phyloP scores from a whole-genome alignment of 192 early-diverging fungal species.

The Entomortierella beljakovae region DNA sequence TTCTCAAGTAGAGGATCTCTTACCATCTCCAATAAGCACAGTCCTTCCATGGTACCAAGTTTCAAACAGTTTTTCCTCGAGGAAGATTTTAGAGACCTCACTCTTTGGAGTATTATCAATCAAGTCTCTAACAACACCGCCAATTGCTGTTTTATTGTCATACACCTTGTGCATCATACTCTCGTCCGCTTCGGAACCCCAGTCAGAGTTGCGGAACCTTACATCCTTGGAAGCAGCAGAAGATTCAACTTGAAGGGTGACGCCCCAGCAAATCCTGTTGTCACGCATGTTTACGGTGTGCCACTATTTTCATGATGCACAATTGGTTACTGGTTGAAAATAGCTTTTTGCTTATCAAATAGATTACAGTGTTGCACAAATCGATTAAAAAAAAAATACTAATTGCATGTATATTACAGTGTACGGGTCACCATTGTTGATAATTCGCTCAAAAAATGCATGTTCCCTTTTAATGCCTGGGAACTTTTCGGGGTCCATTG shows the following conservation, averaged over 20 bases:
- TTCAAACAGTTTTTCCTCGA: conserved; percentile 19
- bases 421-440: not conserved
- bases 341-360: no score
- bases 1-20: not conserved
- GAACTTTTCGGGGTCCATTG: conserved; percentile 23
- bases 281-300: conserved; percentile 2
- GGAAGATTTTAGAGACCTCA: conserved; percentile 8
- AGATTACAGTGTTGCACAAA: no score
- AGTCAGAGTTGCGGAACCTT: conserved; percentile 9
- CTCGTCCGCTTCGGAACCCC: conserved; percentile 11
- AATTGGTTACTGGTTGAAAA: not conserved
- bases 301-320: conserved; percentile 5
- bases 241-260: conserved; percentile 10
- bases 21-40: conserved; percentile 38
- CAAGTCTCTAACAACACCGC: conserved; percentile 9
- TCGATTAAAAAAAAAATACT: no score
- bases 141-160: not conserved
- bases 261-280: conserved; percentile 15
- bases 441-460: conserved; percentile 3
- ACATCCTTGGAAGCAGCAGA: not conserved
- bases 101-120: conserved; percentile 9
- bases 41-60: conserved; percentile 26
- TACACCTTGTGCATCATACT: conserved; percentile 13
- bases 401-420: not conserved
- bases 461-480: not conserved